Evolutionary conservation across 345 rosid genomes (phyloP), one percentile per base, ranked within the genome.

Genomic region (Lenwebbia sp.): DNA sequence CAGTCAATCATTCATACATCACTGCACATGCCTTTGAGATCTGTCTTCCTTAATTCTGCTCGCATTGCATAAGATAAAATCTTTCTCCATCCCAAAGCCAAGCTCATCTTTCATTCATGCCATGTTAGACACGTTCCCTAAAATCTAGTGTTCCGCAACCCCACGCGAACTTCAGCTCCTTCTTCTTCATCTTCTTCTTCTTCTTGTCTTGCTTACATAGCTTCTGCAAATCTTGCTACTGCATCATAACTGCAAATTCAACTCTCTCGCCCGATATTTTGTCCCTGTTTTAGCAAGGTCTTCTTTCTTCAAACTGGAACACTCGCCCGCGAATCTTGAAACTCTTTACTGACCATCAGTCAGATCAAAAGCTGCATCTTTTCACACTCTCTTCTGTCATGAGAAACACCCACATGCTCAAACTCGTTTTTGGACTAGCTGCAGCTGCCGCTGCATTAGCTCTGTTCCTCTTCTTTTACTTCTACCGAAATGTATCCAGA

Each of bases 391-490:
- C 75, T 85, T 78, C 85, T 70, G 88, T 88, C 90, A 94, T 92
- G 96, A 91, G 75, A 84, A 87, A 87, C 85, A 33, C 49, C 87
- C 83, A 85, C 83, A 76, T 55, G 87, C 87, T 85, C 54, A 76
- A 85, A 25, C 84, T 85, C 44, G n/a, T 78, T 28, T 50, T 85
- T 22, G 87, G 83, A 74, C 30, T 85, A 85, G 84, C 74, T 7
- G 21, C 47, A 28, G 70, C 87, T 54, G 84, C 60, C 13, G 25
- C 40, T 57, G 82, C 83, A 15, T 82, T 85, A 54, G 25, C 82
- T 50, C 75, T 85, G 30, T 82, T 85, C 10, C 53, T 82, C 41
- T 30, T 85, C 62, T 54, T 76, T 50, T 85, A 85, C 50, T 57
- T 40, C 83, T 37, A 26, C 52, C 83, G 47, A 22, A 76, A 47